A percentile compares a stretch with the other conserved stretches of the same genome.
Conservation (phyloP, 805 yeast genomes). For the Nakazawaea molendinolei region DNA sequence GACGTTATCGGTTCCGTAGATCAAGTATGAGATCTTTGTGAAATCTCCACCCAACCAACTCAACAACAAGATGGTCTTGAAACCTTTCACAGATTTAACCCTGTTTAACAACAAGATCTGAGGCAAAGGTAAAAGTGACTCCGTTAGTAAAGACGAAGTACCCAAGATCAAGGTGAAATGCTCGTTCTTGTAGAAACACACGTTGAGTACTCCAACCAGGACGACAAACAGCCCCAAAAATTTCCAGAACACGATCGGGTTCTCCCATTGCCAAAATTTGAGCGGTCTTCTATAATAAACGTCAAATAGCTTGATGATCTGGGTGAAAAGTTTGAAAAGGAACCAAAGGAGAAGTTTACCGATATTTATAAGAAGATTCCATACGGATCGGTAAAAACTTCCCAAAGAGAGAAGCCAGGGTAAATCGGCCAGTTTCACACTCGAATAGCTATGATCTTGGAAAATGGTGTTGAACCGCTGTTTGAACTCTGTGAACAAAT, state of each 20-base stretch:
- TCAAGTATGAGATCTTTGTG: constrained; percentile 63
- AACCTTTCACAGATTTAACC: constrained; percentile 66
- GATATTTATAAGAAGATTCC: no score
- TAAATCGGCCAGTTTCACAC: no score
- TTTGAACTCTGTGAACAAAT: constrained; percentile 21
- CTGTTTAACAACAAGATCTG: constrained; percentile 67
- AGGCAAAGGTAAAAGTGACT: constrained; percentile 68
- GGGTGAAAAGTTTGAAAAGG: constrained; percentile 21
- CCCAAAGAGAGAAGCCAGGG: not conserved
- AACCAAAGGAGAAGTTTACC: constrained; percentile 14
- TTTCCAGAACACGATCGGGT: constrained; percentile 51
- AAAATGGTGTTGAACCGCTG: constrained; percentile 20
- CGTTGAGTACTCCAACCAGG: constrained; percentile 15
- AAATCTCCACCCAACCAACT: constrained; percentile 91
- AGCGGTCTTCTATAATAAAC: constrained; percentile 59
- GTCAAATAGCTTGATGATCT: constrained; percentile 57
- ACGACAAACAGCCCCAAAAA: constrained; percentile 42
- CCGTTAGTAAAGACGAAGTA: constrained; percentile 48
- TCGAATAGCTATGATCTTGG: constrained; percentile 5
- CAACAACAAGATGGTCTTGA: constrained; percentile 64
- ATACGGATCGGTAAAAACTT: no score
- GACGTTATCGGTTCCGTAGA: constrained; percentile 71
- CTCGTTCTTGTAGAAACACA: constrained; percentile 19
- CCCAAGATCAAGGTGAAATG: constrained; percentile 25
- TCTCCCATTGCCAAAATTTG: constrained; percentile 84